A percentile compares a stretch with the other conserved stretches of the same genome.
Evolutionary conservation across 305 asterid genomes (phyloP).

Genomic region (Fraxinus sp.): DNA sequence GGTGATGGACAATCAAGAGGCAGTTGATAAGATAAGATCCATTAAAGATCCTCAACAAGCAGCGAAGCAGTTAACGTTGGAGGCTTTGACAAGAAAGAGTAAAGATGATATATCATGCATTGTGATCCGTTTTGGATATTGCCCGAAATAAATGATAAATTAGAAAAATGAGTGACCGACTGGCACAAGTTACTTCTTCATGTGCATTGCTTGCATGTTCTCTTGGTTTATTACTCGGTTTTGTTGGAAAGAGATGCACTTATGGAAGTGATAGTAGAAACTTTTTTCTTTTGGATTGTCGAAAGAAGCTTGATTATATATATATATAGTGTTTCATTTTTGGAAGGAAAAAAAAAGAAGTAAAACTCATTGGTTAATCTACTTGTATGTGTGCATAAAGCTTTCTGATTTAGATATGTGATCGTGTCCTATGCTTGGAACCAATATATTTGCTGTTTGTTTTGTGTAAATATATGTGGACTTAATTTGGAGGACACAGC

Average conservation of each 20-base stretch:
- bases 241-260: neutral
- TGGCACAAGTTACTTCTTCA: neutral
- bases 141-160: constrained; percentile 11
- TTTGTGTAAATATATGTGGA: constrained; percentile 2
- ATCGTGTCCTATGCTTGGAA: neutral
- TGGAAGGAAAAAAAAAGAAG: neutral
- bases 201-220: neutral
- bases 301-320: neutral
- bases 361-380: neutral
- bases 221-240: neutral
- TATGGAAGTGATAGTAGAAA: neutral
- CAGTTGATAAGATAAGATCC: constrained; percentile 55
- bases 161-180: neutral
- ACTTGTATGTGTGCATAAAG: constrained; percentile 5
- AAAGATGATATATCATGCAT: constrained; percentile 89
- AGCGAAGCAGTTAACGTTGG: constrained; percentile 66
- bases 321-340: neutral
- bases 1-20: constrained; percentile 86
- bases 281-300: neutral
- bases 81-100: constrained; percentile 75
- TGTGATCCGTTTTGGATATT: constrained; percentile 68
- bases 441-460: neutral
- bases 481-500: neutral
- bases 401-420: neutral
- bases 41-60: constrained; percentile 76